A percentile compares a stretch with the other conserved stretches of the same genome.
These are phyloP conservation scores for Cercophora newfieldiana DNA, from an alignment of 495 filamentous ascomycete species.

Conservation along the genomic window DNA sequence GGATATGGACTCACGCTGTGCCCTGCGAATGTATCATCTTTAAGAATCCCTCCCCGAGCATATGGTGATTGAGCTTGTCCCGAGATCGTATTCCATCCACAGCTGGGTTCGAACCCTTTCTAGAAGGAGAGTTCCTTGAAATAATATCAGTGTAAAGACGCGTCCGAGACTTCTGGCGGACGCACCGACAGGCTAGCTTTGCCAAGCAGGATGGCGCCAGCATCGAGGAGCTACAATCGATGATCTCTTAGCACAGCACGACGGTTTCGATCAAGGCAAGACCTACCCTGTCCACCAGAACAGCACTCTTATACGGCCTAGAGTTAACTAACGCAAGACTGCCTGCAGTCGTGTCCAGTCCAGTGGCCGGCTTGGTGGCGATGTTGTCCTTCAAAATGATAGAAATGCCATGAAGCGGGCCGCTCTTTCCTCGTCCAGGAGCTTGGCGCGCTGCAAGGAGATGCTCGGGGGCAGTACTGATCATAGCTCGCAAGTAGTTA, in stretches of 20 bases:
- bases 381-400: background rate
- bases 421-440: background rate
- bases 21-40: background rate
- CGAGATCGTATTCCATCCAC: background rate
- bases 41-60: background rate
- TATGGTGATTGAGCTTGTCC: conserved; percentile 9
- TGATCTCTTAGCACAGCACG: no score
- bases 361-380: background rate
- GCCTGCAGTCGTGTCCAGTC: background rate
- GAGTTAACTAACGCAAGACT: background rate
- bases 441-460: background rate
- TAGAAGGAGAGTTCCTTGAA: conserved; percentile 7
- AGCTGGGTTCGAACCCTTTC: background rate
- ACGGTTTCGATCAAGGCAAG: no score
- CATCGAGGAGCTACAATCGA: conserved; percentile 6
- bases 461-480: no score
- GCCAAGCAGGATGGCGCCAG: conserved; percentile 5
- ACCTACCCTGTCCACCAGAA: background rate
- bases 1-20: conserved; percentile 3
- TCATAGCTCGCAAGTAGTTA: no score
- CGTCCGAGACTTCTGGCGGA: background rate
- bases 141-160: background rate
- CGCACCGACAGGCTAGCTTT: conserved; percentile 9
- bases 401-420: background rate
- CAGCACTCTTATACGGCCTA: background rate